Percentiles rank a stretch among this genome's conserved stretches.
Evolutionary conservation across 148 eudicot species (phyloP).

Genomic region (Agrostemma githago): DNA sequence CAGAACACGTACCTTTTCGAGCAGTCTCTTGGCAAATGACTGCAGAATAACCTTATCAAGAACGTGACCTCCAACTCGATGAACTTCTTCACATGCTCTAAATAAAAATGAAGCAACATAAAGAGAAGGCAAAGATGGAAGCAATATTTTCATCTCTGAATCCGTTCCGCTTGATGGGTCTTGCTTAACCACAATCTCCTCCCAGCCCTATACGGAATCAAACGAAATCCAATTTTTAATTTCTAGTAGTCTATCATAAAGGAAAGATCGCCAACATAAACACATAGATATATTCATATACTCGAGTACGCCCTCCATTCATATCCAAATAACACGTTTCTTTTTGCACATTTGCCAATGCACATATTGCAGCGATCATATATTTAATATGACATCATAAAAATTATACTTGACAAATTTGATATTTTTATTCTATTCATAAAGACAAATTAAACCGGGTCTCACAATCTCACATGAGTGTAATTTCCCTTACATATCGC

Average conservation of each 20-base stretch:
- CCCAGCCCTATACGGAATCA: constrained; percentile 75
- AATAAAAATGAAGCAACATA: constrained; percentile 79
- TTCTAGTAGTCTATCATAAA: neutral
- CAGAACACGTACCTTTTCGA: constrained; percentile 60
- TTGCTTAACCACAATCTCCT: constrained; percentile 83
- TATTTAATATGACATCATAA: too few species aligned
- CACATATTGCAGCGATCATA: too few species aligned
- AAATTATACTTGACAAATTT: too few species aligned
- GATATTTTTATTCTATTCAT: too few species aligned
- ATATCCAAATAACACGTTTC: too few species aligned
- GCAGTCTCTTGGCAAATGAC: constrained; percentile 57
- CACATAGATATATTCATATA: neutral
- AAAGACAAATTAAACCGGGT: too few species aligned
- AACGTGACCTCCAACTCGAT: constrained; percentile 92
- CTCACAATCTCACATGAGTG: too few species aligned
- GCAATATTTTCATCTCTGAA: constrained; percentile 82
- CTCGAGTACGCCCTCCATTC: too few species aligned
- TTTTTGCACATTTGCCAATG: too few species aligned
- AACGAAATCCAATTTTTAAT: constrained; percentile 1
- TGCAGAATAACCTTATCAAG: constrained; percentile 77
- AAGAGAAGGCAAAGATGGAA: constrained; percentile 86
- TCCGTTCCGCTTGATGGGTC: constrained; percentile 61
- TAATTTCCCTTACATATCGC: too few species aligned
- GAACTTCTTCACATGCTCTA: constrained; percentile 88
- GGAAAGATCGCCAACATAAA: neutral